Evolutionary conservation across 768 basidiomycete genomes (phyloP), one percentile per base, ranked within the genome.

Genomic region (Suillus subalutaceus): DNA sequence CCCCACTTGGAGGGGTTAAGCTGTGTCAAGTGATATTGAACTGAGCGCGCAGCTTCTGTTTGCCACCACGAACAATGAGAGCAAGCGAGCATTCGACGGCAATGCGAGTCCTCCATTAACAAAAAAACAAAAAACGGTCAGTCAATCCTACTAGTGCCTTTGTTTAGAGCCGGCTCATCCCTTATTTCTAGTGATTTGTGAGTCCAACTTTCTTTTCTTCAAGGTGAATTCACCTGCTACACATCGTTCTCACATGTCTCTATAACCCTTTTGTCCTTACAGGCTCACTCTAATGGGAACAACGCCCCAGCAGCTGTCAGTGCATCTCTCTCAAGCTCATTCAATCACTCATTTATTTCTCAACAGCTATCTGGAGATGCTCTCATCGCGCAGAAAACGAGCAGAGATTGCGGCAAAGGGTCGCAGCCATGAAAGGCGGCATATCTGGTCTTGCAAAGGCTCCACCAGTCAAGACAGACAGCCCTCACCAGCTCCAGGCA

Each of bases 321-420:
- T 79, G n/a, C 32, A 65, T 60, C n/a, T 23, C 38, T 53, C 4
- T 6, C n/a, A 18, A 43, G 16, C 23, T 58, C 62, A 40, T 50
- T 53, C 37, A 55, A 43, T 8, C 35, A 4, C n/a, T 62, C 66
- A 44, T 67, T 52, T 23, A 53, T 72, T 37, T 63, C 61, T 50
- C 23, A 61, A 37, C 66, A 88, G 84, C 66, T 83, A 13, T 81
- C 85, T 43, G 81, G 81, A 67, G 86, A 87, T 69, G 90, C 86
- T 38, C 84, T 93, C 71, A 93, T 94, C 63, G 90, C 90, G 26
- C 90, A 91, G 78, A 93, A n/a, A 92, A 78, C 85, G 89, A 46
- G 92, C 93, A 7, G 91, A 94, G 77, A 89, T 96, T 67, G 84
- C 90, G 13, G 94, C 94, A 18, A 95, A 94, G 75, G n/a, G 83